These are phyloP conservation scores for Candida schatavii DNA, from an alignment of 805 yeast species.

Conservation along the genomic window DNA sequence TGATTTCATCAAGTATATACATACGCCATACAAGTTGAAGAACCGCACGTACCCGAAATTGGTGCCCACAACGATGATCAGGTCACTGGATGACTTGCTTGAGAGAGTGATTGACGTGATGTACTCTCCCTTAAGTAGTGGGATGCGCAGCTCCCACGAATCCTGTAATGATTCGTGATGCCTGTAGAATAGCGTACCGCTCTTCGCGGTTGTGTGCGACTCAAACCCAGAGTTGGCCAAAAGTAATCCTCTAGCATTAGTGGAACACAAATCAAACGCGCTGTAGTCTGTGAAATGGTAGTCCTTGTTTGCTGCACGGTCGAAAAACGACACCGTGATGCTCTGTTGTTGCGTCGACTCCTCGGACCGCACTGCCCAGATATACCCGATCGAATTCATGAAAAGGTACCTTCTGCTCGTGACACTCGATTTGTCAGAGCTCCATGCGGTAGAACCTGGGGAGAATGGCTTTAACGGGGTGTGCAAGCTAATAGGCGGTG, in stretches of 20 bases:
- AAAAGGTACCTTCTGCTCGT: constrained; percentile 66
- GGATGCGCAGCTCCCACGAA: constrained; percentile 69
- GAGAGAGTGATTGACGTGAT: constrained; percentile 69
- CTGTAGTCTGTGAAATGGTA: constrained; percentile 80
- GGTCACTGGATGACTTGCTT: constrained; percentile 26
- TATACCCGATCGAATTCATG: constrained; percentile 78
- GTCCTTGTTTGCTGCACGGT: constrained; percentile 68
- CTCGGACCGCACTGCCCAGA: constrained; percentile 62
- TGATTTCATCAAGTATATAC: constrained; percentile 64
- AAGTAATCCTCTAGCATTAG: constrained; percentile 64
- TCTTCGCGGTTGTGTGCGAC: constrained; percentile 4
- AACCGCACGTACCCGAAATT: constrained; percentile 70
- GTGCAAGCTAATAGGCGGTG: neutral
- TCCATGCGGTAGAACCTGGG: constrained; percentile 87
- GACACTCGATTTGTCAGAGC: constrained; percentile 14
- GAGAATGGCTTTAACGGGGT: constrained; percentile 60
- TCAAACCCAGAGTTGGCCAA: constrained; percentile 44
- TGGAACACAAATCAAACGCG: constrained; percentile 70
- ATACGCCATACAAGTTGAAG: constrained; percentile 71
- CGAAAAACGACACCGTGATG: constrained; percentile 86
- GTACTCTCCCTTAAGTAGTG: constrained; percentile 52
- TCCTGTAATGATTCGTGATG: constrained; percentile 63
- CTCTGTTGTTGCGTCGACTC: constrained; percentile 43
- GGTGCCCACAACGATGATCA: constrained; percentile 66
- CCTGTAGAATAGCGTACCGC: constrained; percentile 57